Base-by-base conservation (phyloP, 2,329 filamentous ascomycete species). In the Neurospora sp. region DNA sequence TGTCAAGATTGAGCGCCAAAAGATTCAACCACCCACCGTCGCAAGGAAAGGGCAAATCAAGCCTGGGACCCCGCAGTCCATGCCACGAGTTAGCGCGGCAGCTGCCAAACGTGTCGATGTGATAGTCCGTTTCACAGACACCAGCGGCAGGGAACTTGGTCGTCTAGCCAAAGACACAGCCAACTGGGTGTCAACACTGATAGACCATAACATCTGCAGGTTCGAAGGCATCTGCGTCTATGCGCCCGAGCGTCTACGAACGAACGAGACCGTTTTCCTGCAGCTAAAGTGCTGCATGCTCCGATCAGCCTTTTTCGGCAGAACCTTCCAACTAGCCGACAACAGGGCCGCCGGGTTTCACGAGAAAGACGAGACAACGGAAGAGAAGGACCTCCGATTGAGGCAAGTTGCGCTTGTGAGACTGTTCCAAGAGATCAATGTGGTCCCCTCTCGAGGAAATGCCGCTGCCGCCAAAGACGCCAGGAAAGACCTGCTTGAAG, bases 181-280 rank as follows among this genome's bases (percentile, higher is more conserved):
- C 4, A 88, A 89, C 71, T 99, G 96, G 94, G 92, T 98, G 6
- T 97, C 96, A 3, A 90, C 93, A 0, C 81, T 99, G 74, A 88
- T 98, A 68, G 96, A 99, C 76, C 93, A 98, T 78, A 90, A 91
- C 39, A 86, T 97, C 3, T 97, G 94, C 82, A 87, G 82, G 28
- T 97, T 99, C 72, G 92, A 97, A 74, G 96, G 92, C 6, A 88
- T 87, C 12, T 97, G 93, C 76, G 93, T 99, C 1, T 98, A 92
- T 79, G 92, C 92, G 0, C 94, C 94, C 0, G 95, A 98, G 69
- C 85, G 88, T 66, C 80, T 98, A 66, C 86, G 92, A 67, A 96
- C 94, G 8, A 97, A 97, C 76, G 96, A 99, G 76, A 98, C 93
- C 0, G 86, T 99, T n/a, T 97, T 95, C 75, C 80, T 99, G 6